Evolutionary conservation across 2,329 filamentous ascomycete species (phyloP).

Genomic region (Phaeosphaeriaceae sp.): DNA sequence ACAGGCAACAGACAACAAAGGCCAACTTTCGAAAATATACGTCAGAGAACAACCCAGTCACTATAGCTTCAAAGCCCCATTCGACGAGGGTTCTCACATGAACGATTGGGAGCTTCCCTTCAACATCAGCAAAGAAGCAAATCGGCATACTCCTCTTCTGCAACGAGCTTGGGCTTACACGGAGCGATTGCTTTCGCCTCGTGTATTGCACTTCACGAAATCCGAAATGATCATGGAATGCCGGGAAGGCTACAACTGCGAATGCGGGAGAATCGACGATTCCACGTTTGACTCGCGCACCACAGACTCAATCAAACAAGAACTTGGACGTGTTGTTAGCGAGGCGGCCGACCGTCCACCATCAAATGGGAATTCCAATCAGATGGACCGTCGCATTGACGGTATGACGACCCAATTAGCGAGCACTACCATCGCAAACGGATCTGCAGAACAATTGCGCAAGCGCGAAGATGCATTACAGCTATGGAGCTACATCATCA

Average conservation of each 20-base stretch:
- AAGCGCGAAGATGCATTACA: conserved; percentile 40
- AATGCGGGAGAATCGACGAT: conserved; percentile 45
- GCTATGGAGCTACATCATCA: conserved; percentile 46
- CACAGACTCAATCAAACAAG: conserved; percentile 45
- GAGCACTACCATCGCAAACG: conserved; percentile 32
- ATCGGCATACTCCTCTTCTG: conserved; percentile 40
- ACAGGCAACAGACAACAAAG: conserved; percentile 43
- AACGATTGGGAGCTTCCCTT: conserved; percentile 46
- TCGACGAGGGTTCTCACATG: conserved; percentile 43
- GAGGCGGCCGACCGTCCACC: conserved; percentile 22
- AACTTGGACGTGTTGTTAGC: conserved; percentile 34
- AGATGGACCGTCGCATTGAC: conserved; percentile 28
- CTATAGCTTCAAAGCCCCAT: conserved; percentile 47
- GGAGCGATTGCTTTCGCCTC: conserved; percentile 41
- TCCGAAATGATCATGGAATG: conserved; percentile 50
- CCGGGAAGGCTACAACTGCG: conserved; percentile 44
- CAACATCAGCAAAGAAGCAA: conserved; percentile 39
- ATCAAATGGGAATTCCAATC: conserved; percentile 16
- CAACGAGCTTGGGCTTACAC: conserved; percentile 44
- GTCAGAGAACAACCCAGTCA: conserved; percentile 46
- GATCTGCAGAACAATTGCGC: conserved; percentile 18
- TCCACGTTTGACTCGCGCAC: conserved; percentile 38
- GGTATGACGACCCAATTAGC: conserved; percentile 41
- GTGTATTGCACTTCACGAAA: conserved; percentile 44
- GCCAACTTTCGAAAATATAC: conserved; percentile 39